Conservation (phyloP, 768 basidiomycete genomes). For the Hysterangium stoloniferum region DNA sequence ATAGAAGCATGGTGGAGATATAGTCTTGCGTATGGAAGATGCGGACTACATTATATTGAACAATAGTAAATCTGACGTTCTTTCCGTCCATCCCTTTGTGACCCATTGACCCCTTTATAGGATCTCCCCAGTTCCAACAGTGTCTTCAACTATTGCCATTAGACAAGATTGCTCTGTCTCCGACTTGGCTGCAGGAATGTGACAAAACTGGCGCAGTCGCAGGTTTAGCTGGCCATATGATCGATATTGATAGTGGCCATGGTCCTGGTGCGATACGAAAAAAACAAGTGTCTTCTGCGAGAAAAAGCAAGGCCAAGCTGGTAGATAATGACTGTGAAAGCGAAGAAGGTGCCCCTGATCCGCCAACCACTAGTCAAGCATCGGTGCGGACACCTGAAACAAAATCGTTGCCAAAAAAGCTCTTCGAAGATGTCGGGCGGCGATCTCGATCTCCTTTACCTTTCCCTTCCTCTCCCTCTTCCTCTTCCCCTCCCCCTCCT, state of each 20-base stretch:
- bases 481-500: slow-evolving; percentile 48
- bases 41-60: slow-evolving; percentile 60
- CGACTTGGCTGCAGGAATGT: slow-evolving; percentile 8
- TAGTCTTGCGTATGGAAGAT: slow-evolving; percentile 41
- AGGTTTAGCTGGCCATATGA: neutral
- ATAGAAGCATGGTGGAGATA: slow-evolving; percentile 62
- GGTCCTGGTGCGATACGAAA: neutral
- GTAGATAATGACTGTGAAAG: neutral
- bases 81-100: neutral
- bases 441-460: slow-evolving; percentile 1
- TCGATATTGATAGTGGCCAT: neutral
- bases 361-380: neutral
- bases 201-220: neutral
- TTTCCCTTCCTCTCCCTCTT: too few relatives aligned
- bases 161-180: slow-evolving; percentile 1
- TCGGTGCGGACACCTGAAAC: neutral
- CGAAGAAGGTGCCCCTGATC: neutral
- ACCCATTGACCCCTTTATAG: neutral
- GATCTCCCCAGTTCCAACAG: slow-evolving; percentile 1
- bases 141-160: neutral
- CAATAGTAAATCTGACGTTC: neutral
- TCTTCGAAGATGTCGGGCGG: neutral
- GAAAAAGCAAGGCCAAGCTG: neutral
- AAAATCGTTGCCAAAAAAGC: neutral
- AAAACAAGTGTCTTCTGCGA: neutral